These are phyloP conservation scores for Dactylellina cionopaga DNA, from an alignment of 2,329 filamentous ascomycete species.

Conservation along the genomic window DNA sequence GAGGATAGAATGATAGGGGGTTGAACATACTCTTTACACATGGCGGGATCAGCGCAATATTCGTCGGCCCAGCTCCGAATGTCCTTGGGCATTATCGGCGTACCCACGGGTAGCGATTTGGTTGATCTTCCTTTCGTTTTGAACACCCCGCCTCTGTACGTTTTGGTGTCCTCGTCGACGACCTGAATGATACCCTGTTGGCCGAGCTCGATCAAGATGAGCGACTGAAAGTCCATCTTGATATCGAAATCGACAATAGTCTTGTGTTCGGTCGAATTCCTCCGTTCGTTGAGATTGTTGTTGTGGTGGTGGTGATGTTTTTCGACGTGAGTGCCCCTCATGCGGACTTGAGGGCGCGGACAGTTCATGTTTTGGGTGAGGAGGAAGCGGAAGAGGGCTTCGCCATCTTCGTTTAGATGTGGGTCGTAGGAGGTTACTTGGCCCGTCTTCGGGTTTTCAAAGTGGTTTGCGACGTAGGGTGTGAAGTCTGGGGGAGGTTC, in stretches of 20 bases:
- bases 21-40: slow-evolving; percentile 64
- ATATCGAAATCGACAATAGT: slow-evolving; percentile 71
- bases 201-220: slow-evolving; percentile 64
- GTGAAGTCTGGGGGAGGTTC: slow-evolving; percentile 48
- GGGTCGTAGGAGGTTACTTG: slow-evolving; percentile 54
- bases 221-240: slow-evolving; percentile 69
- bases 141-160: slow-evolving; percentile 72
- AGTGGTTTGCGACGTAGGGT: slow-evolving; percentile 33
- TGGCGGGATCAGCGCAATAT: slow-evolving; percentile 70
- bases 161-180: slow-evolving; percentile 70
- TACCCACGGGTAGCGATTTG: slow-evolving; percentile 58
- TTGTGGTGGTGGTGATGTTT: slow-evolving; percentile 54
- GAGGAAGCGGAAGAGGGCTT: slow-evolving; percentile 56
- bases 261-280: slow-evolving; percentile 64
- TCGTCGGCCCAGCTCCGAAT: slow-evolving; percentile 74
- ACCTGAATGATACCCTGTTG: slow-evolving; percentile 65
- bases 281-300: slow-evolving; percentile 57
- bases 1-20: not conserved
- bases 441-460: slow-evolving; percentile 31
- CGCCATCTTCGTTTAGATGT: slow-evolving; percentile 56
- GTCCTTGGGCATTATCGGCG: slow-evolving; percentile 59
- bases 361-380: slow-evolving; percentile 48
- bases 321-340: slow-evolving; percentile 59
- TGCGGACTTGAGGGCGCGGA: slow-evolving; percentile 54
- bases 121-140: slow-evolving; percentile 63